Percentiles rank a stretch among this genome's conserved stretches.
Evolutionary conservation across 2,329 filamentous ascomycete species (phyloP).

Genomic region (Fusarium begoniae): DNA sequence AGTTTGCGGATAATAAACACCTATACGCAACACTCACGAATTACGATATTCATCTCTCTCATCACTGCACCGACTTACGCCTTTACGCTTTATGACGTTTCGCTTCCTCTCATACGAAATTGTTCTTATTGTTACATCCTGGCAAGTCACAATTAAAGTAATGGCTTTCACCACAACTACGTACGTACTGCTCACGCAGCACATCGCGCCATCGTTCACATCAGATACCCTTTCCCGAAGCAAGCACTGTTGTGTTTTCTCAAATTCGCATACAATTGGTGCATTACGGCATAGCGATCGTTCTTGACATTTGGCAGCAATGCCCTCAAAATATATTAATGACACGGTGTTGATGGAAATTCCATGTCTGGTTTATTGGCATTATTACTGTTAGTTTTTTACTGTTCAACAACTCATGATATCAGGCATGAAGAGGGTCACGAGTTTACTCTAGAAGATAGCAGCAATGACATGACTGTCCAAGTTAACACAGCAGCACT

Average conservation of each 20-base stretch:
- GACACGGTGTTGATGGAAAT: neutral
- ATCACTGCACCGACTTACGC: conserved; percentile 9
- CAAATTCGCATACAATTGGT: conserved; percentile 31
- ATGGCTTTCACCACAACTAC: conserved; percentile 1
- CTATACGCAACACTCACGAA: conserved; percentile 31
- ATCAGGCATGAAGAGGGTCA: conserved; percentile 13
- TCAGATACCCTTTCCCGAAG: conserved; percentile 36
- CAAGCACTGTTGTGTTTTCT: conserved; percentile 30
- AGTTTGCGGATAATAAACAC: conserved; percentile 1
- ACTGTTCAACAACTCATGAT: conserved; percentile 14
- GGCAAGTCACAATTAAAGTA: conserved; percentile 1
- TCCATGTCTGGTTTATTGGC: neutral
- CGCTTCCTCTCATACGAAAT: conserved; percentile 13
- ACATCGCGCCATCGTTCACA: conserved; percentile 13
- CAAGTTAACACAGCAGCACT: neutral
- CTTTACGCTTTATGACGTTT: conserved; percentile 32
- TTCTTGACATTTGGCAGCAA: conserved; percentile 23
- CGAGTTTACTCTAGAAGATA: conserved; percentile 9
- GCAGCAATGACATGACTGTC: conserved; percentile 19
- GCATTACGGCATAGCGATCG: conserved; percentile 27
- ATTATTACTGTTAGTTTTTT: conserved; percentile 1
- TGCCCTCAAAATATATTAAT: conserved; percentile 12
- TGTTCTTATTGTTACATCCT: neutral
- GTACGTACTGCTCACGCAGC: conserved; percentile 3
- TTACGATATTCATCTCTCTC: conserved; percentile 34